These are phyloP conservation scores for Alnus glutinosa DNA, from an alignment of 306 rosid genomes.

Conservation along the genomic window DNA sequence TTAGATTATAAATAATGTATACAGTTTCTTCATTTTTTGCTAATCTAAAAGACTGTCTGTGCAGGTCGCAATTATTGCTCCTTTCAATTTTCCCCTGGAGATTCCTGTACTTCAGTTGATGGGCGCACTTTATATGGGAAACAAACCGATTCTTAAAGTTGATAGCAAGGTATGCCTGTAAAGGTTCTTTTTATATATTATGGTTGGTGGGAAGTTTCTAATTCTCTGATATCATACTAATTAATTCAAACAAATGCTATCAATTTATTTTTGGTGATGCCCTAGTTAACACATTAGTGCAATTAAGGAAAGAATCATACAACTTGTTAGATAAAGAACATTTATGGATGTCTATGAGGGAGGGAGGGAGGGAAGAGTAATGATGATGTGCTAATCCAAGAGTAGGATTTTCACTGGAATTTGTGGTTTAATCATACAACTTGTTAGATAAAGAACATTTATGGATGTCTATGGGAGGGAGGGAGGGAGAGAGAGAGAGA, in stretches of 20 bases:
- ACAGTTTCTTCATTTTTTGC: constrained; percentile 8
- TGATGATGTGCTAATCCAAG: neutral
- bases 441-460: neutral
- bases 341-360: neutral
- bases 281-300: neutral
- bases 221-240: neutral
- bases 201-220: neutral
- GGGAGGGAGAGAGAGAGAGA: neutral
- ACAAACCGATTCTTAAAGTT: constrained; percentile 92
- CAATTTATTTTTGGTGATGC: neutral
- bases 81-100: constrained; percentile 95
- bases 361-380: neutral
- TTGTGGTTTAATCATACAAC: constrained; percentile 8
- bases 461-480: neutral
- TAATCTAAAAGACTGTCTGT: constrained; percentile 22
- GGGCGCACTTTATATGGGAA: constrained; percentile 99
- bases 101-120: constrained; percentile 96
- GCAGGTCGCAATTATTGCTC: constrained; percentile 93
- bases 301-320: neutral
- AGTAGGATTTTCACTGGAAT: neutral
- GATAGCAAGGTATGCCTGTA: constrained; percentile 76
- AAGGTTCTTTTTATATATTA: neutral
- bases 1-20: neutral
- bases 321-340: neutral
- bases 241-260: neutral